Percentiles rank a stretch among this genome's conserved stretches.
phyloP scores from a whole-genome alignment of 1,284 basidiomycete species.

The Ceratobasidium sp. region DNA sequence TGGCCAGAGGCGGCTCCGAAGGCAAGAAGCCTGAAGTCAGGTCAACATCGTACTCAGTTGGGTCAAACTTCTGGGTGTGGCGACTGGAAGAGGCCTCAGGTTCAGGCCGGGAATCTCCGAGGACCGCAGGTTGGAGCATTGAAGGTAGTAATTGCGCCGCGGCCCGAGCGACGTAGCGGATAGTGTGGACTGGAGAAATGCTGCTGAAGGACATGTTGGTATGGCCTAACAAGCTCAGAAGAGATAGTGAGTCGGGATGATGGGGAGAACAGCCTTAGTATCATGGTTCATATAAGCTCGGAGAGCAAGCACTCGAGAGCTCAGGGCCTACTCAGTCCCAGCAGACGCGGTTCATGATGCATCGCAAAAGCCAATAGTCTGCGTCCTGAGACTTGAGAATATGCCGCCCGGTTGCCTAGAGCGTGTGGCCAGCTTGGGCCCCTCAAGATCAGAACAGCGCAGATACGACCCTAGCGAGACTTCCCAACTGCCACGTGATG shows the following conservation, averaged over 20 bases:
- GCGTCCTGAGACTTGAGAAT: conserved; percentile 37
- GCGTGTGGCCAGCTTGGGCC: conserved; percentile 26
- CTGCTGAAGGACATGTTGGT: conserved; percentile 30
- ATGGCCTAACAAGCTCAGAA: conserved; percentile 40
- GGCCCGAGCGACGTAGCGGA: conserved; percentile 41
- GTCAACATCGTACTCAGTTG: conserved; percentile 45
- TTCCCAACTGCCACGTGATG: conserved; percentile 37
- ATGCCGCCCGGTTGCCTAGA: conserved; percentile 26
- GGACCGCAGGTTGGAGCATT: conserved; percentile 25
- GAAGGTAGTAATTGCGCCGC: conserved; percentile 36
- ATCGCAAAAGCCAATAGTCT: conserved; percentile 28
- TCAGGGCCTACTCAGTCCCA: conserved; percentile 23
- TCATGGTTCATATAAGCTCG: conserved; percentile 41
- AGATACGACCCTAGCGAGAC: conserved; percentile 23
- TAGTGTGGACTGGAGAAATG: conserved; percentile 37
- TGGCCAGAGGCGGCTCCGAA: conserved; percentile 37
- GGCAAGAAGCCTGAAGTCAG: conserved; percentile 45
- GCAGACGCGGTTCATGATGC: background rate
- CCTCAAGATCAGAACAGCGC: conserved; percentile 26
- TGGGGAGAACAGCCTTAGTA: conserved; percentile 37
- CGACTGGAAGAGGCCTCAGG: conserved; percentile 32
- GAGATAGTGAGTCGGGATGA: conserved; percentile 40
- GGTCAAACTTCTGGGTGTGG: conserved; percentile 36
- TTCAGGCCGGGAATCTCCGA: conserved; percentile 28
- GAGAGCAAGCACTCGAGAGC: background rate